Conservation (phyloP, 2,329 filamentous ascomycete genomes). For the Fusarium longipes region DNA sequence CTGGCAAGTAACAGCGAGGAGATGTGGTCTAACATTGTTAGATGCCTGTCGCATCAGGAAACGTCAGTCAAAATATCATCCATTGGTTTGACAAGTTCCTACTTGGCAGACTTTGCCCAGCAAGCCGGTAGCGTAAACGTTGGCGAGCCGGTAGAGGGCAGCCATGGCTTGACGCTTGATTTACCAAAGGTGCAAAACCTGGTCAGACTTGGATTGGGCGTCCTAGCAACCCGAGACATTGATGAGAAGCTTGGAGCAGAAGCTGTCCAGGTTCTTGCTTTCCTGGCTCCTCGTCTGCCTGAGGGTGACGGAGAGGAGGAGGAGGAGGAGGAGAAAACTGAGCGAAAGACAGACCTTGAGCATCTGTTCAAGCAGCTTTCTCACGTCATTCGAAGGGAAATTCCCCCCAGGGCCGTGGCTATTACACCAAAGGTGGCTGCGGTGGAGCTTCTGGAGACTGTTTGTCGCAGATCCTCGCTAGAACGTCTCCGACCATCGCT, state of each 20-base stretch:
- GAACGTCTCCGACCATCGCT: slow-evolving; percentile 71
- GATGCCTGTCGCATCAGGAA: slow-evolving; percentile 78
- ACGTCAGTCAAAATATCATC: slow-evolving; percentile 80
- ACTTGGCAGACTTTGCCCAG: slow-evolving; percentile 82
- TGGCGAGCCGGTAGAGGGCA: slow-evolving; percentile 72
- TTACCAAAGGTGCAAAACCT: slow-evolving; percentile 71
- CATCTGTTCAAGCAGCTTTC: slow-evolving; percentile 85
- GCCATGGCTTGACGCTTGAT: slow-evolving; percentile 75
- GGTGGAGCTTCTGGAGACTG: slow-evolving; percentile 77
- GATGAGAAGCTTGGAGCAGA: slow-evolving; percentile 82
- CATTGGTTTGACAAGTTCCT: slow-evolving; percentile 78
- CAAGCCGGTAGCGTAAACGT: slow-evolving; percentile 59
- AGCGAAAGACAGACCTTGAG: slow-evolving; percentile 62
- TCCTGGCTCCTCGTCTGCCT: slow-evolving; percentile 73
- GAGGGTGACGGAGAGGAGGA: slow-evolving; percentile 54
- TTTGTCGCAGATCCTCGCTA: slow-evolving; percentile 70
- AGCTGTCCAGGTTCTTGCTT: slow-evolving; percentile 82
- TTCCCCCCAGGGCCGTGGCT: slow-evolving; percentile 69
- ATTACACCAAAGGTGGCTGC: slow-evolving; percentile 80
- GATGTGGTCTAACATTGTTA: slow-evolving; percentile 78
- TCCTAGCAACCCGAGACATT: slow-evolving; percentile 71
- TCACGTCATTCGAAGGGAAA: slow-evolving; percentile 81
- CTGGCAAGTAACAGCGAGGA: slow-evolving; percentile 68
- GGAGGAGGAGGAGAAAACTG: slow-evolving; percentile 55
- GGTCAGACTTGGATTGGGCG: slow-evolving; percentile 61